Conservation (phyloP, 139 green algal genomes). For the Eudorina sp. region DNA sequence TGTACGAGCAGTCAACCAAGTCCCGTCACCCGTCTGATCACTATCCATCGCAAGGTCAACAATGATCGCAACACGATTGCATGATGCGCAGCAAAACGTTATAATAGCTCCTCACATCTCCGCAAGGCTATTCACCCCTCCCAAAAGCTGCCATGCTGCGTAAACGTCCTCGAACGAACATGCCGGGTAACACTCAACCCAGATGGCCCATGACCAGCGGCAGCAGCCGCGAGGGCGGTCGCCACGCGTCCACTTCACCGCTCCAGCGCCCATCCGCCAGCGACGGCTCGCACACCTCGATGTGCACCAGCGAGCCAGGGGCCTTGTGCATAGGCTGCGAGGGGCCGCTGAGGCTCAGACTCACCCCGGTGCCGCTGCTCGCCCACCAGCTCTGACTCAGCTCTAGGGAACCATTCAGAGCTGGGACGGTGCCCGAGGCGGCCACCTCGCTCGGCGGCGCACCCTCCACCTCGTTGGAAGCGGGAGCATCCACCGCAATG, state of each 20-base stretch:
- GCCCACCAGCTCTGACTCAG: constrained; percentile 7
- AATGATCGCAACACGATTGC: too few species aligned
- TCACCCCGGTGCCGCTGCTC: background rate
- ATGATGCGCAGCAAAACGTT: too few species aligned
- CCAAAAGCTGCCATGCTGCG: too few species aligned
- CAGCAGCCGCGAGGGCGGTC: constrained; percentile 9
- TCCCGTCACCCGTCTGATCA: too few species aligned
- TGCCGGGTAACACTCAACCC: too few species aligned
- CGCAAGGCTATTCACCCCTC: background rate
- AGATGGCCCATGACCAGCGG: constrained; percentile 36
- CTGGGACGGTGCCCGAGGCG: background rate
- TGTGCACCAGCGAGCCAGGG: background rate
- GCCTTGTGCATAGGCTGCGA: background rate
- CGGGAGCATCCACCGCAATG: background rate
- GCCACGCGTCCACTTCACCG: constrained; percentile 18
- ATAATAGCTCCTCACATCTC: background rate
- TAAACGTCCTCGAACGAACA: too few species aligned
- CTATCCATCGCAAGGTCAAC: too few species aligned
- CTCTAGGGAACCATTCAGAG: background rate
- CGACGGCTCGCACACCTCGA: constrained; percentile 6
- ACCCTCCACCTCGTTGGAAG: background rate
- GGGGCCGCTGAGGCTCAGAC: background rate
- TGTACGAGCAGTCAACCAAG: too few species aligned
- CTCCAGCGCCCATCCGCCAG: constrained; percentile 22
- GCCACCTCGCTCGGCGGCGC: background rate